These are phyloP conservation scores for Pyrenophora teres DNA, from an alignment of 2,329 filamentous ascomycete species.

Conservation along the genomic window DNA sequence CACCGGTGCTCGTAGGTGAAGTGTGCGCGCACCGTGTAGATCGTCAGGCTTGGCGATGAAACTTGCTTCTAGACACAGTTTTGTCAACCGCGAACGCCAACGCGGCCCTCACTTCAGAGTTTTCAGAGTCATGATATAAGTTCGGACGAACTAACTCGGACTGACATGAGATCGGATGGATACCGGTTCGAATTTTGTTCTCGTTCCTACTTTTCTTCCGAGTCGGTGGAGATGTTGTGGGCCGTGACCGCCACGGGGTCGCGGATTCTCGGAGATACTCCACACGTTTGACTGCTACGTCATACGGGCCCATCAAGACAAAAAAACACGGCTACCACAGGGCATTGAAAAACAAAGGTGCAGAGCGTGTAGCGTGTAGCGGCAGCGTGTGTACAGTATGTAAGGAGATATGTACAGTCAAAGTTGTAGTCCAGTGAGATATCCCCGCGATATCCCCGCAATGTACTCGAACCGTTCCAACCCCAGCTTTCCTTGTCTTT, in stretches of 20 bases:
- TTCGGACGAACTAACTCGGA: not conserved
- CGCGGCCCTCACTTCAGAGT: not conserved
- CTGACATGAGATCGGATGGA: not conserved
- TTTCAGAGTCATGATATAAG: not conserved
- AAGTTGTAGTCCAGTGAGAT: too few species aligned
- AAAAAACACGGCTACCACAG: too few species aligned
- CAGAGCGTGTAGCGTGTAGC: too few species aligned
- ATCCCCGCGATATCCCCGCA: too few species aligned
- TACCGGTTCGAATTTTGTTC: not conserved
- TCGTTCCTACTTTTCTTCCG: not conserved
- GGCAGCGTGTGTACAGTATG: too few species aligned
- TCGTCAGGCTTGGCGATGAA: conserved; percentile 1
- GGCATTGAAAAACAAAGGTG: too few species aligned
- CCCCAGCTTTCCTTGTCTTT: not conserved
- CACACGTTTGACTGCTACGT: too few species aligned
- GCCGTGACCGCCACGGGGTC: conserved; percentile 4
- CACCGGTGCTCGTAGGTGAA: not conserved
- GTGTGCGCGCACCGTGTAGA: not conserved
- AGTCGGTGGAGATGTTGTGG: not conserved
- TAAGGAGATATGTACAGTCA: too few species aligned
- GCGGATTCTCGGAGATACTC: too few species aligned
- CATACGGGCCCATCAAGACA: too few species aligned
- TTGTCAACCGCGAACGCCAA: not conserved
- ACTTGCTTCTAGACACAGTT: not conserved
- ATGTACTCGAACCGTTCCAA: too few species aligned